phyloP scores from a whole-genome alignment of 768 basidiomycete species.

The Pleurotus pulmonarius region DNA sequence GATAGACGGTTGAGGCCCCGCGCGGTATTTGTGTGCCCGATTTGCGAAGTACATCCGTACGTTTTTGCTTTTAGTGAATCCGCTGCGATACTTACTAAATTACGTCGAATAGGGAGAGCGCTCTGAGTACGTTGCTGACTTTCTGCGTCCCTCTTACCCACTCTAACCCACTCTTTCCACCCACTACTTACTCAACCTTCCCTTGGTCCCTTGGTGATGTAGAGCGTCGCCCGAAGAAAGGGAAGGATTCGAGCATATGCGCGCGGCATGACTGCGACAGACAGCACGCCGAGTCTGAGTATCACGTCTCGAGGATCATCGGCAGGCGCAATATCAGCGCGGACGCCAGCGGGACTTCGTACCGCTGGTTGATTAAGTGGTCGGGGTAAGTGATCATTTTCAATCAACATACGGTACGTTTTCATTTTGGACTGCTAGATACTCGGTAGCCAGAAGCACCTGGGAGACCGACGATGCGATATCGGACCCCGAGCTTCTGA shows the following conservation, averaged over 20 bases:
- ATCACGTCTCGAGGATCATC: slow-evolving; percentile 29
- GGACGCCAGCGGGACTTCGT: neutral
- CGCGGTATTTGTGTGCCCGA: slow-evolving; percentile 37
- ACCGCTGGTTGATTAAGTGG: slow-evolving; percentile 38
- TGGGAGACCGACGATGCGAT: slow-evolving; percentile 30
- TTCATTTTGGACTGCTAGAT: slow-evolving; percentile 18
- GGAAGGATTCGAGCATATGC: slow-evolving; percentile 13
- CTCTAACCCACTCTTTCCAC: too few relatives aligned
- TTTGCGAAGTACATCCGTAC: slow-evolving; percentile 30
- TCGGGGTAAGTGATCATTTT: slow-evolving; percentile 21
- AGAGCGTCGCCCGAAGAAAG: slow-evolving; percentile 2
- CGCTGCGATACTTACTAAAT: too few relatives aligned
- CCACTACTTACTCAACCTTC: neutral
- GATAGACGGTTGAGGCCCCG: slow-evolving; percentile 32
- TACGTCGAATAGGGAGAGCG: slow-evolving; percentile 7
- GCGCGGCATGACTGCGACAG: slow-evolving; percentile 25
- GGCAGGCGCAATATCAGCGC: slow-evolving; percentile 20
- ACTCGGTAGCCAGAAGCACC: slow-evolving; percentile 27
- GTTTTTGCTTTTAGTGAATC: slow-evolving; percentile 9
- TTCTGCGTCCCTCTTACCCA: too few relatives aligned
- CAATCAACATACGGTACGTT: neutral
- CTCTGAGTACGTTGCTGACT: slow-evolving; percentile 4
- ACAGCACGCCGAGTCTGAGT: slow-evolving; percentile 16
- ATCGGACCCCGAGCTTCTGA: slow-evolving; percentile 21
- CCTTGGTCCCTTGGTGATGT: neutral